phyloP scores from a whole-genome alignment of 2,329 filamentous ascomycete species.

The Colletotrichum sp. region DNA sequence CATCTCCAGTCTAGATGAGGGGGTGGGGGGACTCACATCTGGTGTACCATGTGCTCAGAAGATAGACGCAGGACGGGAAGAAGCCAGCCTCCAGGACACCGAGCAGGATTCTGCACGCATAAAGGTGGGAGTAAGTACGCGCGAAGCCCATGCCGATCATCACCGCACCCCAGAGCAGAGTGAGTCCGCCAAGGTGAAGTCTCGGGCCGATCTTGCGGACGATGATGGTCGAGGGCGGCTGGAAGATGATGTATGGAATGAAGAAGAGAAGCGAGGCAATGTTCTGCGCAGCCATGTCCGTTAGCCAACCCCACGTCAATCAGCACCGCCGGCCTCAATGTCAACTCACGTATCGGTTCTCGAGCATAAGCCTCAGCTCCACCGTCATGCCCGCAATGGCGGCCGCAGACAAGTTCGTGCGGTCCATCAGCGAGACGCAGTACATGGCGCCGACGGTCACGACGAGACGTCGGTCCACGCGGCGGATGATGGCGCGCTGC shows the following conservation, averaged over 20 bases:
- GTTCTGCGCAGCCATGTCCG: constrained; percentile 40
- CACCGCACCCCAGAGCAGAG: constrained; percentile 61
- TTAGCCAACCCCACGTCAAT: neutral
- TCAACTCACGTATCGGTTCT: constrained; percentile 48
- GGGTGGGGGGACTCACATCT: constrained; percentile 51
- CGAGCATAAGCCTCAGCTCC: constrained; percentile 49
- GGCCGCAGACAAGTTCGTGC: constrained; percentile 77
- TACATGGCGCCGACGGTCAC: constrained; percentile 70
- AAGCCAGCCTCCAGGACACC: constrained; percentile 74
- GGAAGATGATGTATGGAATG: constrained; percentile 74
- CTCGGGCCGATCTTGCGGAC: constrained; percentile 71
- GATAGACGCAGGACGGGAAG: constrained; percentile 73
- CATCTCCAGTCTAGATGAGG: neutral
- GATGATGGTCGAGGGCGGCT: constrained; percentile 73
- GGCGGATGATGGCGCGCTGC: constrained; percentile 70
- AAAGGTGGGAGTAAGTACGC: constrained; percentile 53
- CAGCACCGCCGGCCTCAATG: neutral
- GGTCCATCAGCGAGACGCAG: constrained; percentile 78
- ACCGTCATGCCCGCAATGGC: constrained; percentile 69
- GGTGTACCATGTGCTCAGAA: constrained; percentile 78
- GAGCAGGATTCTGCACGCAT: constrained; percentile 62
- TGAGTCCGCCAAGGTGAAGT: constrained; percentile 58
- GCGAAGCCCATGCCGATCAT: constrained; percentile 73
- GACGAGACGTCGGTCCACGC: constrained; percentile 71
- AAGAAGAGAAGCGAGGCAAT: constrained; percentile 78